Conservation (phyloP, 495 filamentous ascomycete species). For the Penicillium robsamsonii region DNA sequence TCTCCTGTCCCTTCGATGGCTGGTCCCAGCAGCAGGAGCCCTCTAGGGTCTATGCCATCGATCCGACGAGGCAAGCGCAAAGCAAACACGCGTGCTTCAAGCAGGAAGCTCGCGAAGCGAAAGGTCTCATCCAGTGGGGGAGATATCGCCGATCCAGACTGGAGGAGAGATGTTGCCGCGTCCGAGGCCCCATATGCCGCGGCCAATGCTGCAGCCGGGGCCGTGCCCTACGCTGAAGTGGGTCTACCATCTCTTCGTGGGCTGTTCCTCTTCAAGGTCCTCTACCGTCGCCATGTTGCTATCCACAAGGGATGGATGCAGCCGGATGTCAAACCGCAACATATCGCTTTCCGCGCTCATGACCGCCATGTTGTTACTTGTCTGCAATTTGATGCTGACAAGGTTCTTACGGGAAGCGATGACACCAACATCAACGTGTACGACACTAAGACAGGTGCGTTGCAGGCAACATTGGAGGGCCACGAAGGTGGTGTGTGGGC, state of each 20-base stretch:
- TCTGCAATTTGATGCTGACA: slow-evolving; percentile 94
- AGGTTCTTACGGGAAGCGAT: slow-evolving; percentile 96
- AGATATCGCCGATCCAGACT: slow-evolving; percentile 41
- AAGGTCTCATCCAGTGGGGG: slow-evolving; percentile 50
- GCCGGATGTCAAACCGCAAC: slow-evolving; percentile 78
- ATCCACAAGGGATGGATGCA: slow-evolving; percentile 90
- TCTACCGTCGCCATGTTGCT: slow-evolving; percentile 87
- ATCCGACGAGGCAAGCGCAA: slow-evolving; percentile 54
- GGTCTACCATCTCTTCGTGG: slow-evolving; percentile 75
- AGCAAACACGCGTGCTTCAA: slow-evolving; percentile 44
- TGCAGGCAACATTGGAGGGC: slow-evolving; percentile 78
- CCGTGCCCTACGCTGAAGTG: slow-evolving; percentile 76
- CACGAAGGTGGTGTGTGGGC: slow-evolving; percentile 99
- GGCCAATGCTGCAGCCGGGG: slow-evolving; percentile 74
- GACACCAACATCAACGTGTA: slow-evolving; percentile 98
- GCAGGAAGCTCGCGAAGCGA: slow-evolving; percentile 53
- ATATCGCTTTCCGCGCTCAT: slow-evolving; percentile 94
- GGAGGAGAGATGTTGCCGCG: slow-evolving; percentile 42
- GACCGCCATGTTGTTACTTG: slow-evolving; percentile 97
- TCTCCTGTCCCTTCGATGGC: slow-evolving; percentile 30
- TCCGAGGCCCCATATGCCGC: slow-evolving; percentile 82
- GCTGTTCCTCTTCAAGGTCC: slow-evolving; percentile 92
- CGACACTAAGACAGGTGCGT: slow-evolving; percentile 89
- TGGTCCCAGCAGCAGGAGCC: slow-evolving; percentile 28
- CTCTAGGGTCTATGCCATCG: slow-evolving; percentile 19